Evolutionary conservation across 2,329 filamentous ascomycete species (phyloP).

Genomic region (Monosporascus sp.): DNA sequence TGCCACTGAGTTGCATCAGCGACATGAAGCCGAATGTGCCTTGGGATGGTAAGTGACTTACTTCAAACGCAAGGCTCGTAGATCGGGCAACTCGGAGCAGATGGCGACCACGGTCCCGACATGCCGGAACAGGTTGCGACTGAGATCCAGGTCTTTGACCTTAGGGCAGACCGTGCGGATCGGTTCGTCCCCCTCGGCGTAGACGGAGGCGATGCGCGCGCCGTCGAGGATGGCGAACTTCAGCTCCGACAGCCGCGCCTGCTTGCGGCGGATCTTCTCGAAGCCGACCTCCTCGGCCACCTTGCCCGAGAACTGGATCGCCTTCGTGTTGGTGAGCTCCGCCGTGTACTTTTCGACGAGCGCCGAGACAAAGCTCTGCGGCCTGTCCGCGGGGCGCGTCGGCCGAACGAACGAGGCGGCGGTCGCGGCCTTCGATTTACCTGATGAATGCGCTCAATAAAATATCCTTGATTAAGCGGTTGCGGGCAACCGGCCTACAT

Average conservation of each 20-base stretch:
- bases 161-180: conserved; percentile 54
- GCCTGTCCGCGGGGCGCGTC: conserved; percentile 60
- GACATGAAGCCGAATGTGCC: neutral
- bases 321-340: conserved; percentile 38
- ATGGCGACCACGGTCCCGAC: conserved; percentile 65
- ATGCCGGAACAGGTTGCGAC: conserved; percentile 71
- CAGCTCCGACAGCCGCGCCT: conserved; percentile 73
- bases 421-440: conserved; percentile 58
- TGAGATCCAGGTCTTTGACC: conserved; percentile 76
- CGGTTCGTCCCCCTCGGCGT: conserved; percentile 26
- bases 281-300: conserved; percentile 92
- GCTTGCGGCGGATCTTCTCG: conserved; percentile 79
- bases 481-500: conserved; percentile 48
- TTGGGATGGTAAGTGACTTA: conserved; percentile 35
- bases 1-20: conserved; percentile 52
- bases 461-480: neutral
- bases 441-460: conserved; percentile 28
- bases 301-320: conserved; percentile 70
- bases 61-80: conserved; percentile 68
- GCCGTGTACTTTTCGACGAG: conserved; percentile 79
- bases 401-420: conserved; percentile 86
- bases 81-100: conserved; percentile 60
- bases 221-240: conserved; percentile 79
- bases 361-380: conserved; percentile 72
- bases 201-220: conserved; percentile 49